Evolutionary conservation across 78 protist genomes (phyloP).

Genomic region (Dictyostelium discoideum): dicty_2.7 NC_007089.4:3542001-3542500

Average conservation of each 20-base stretch:
- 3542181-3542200: not conserved
- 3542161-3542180: not conserved
- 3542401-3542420: constrained; percentile 9
- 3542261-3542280: not conserved
- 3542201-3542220: not conserved
- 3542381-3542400: constrained; percentile 48
- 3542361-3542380: not conserved
- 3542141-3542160: not conserved
- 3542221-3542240: not conserved
- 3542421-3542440: not conserved
- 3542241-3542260: no score
- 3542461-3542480: constrained; percentile 66
- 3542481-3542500: constrained; percentile 48
- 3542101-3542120: not conserved
- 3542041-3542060: constrained; percentile 7
- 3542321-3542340: not conserved
- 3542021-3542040: not conserved
- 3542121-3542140: not conserved
- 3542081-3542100: constrained; percentile 71
- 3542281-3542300: not conserved
- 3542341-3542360: constrained; percentile 69
- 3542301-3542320: not conserved
- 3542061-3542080: constrained; percentile 47
- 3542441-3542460: not conserved
- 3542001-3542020: not conserved